Percentiles rank a stretch among this genome's conserved stretches.
Conservation (phyloP, 169 alveolate genomes). For the Plasmodium knowlesi region DNA sequence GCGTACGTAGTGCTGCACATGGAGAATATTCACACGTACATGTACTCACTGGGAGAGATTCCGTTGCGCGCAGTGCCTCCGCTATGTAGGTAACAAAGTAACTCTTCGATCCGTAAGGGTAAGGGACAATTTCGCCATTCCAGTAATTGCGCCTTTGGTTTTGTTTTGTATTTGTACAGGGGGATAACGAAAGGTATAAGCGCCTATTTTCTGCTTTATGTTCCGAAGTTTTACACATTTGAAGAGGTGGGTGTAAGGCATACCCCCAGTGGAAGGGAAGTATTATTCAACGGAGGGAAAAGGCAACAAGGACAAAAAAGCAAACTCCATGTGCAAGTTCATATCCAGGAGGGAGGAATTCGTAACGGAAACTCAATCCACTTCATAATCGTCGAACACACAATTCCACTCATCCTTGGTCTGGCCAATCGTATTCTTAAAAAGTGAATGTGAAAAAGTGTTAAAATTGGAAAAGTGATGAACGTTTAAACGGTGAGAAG, state of each 20-base stretch:
- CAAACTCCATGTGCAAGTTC: not conserved
- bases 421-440: slow-evolving; percentile 24
- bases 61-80: not conserved
- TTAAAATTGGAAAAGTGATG: not conserved
- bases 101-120: not conserved
- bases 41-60: not conserved
- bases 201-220: not conserved
- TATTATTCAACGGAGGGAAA: not conserved
- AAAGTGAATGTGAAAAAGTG: not conserved
- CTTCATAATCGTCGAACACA: slow-evolving; percentile 1
- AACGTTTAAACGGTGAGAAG: not conserved
- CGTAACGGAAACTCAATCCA: not conserved
- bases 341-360: not conserved
- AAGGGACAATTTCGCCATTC: not conserved
- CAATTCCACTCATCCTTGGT: slow-evolving; percentile 56
- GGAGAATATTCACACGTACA: not conserved
- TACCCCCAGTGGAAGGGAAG: not conserved
- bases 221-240: not conserved
- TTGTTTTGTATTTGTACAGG: not conserved
- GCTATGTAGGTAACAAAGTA: not conserved
- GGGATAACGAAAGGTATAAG: not conserved
- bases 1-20: not conserved
- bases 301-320: not conserved
- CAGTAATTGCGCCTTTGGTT: not conserved
- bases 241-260: not conserved